A percentile compares a stretch with the other conserved stretches of the same genome.
These are phyloP conservation scores for Cucurbita maxima DNA, from an alignment of 306 rosid genomes.

Conservation along the genomic window DNA sequence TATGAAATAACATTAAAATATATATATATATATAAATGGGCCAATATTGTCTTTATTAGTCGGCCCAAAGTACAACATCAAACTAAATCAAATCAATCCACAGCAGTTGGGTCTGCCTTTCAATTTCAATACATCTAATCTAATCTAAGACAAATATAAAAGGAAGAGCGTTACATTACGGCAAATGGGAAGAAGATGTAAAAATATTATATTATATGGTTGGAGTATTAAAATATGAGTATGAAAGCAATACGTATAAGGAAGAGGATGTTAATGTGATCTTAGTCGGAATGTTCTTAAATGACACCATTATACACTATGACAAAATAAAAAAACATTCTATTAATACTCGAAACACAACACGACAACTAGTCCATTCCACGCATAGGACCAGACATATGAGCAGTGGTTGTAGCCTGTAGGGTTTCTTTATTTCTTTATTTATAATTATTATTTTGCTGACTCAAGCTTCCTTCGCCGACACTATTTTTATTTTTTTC, in stretches of 20 bases:
- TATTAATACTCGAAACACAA: neutral
- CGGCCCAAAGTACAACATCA: neutral
- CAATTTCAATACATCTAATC: neutral
- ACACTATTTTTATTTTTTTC: neutral
- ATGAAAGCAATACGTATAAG: neutral
- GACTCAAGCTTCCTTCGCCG: constrained; percentile 3
- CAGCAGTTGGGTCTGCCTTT: neutral
- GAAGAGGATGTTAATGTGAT: neutral
- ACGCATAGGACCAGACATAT: neutral
- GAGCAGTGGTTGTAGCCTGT: neutral
- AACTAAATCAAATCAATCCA: neutral
- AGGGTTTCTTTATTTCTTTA: neutral
- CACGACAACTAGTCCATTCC: neutral
- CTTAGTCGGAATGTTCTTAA: constrained; percentile 8
- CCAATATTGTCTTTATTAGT: neutral
- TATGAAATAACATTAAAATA: no score
- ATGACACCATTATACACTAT: neutral
- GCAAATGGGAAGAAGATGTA: neutral
- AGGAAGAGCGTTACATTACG: neutral
- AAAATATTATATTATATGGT: neutral
- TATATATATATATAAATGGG: no score
- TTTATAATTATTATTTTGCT: neutral
- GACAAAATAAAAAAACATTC: constrained; percentile 1
- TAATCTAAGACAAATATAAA: neutral
- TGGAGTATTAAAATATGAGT: neutral